A percentile compares a stretch with the other conserved stretches of the same genome.
Conservation (phyloP, 2,329 filamentous ascomycete species). For the Myriosclerotinia scirpicola region DNA sequence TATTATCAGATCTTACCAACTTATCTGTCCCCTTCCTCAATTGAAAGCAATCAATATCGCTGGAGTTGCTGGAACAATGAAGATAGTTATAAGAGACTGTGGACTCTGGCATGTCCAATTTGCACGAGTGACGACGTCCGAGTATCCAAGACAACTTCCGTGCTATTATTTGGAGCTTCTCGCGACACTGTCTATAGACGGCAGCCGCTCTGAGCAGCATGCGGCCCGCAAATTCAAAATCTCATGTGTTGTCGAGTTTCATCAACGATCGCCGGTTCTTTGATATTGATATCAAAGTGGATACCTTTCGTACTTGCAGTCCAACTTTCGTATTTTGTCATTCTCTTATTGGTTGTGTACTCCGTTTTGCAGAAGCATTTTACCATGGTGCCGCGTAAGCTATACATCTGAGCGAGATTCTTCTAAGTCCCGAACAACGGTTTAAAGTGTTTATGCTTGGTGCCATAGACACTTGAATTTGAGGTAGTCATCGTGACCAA, state of each 20-base stretch:
- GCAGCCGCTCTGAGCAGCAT: background rate
- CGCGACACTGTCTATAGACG: background rate
- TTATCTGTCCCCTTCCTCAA: background rate
- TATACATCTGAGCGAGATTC: background rate
- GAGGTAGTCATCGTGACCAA: too few species aligned
- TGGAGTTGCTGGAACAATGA: background rate
- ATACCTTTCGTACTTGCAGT: background rate
- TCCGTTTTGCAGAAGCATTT: background rate
- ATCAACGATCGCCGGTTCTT: too few species aligned
- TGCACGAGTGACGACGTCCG: background rate
- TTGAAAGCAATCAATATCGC: background rate
- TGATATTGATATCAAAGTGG: background rate
- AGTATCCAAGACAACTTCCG: background rate
- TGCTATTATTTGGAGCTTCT: background rate
- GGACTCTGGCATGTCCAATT: background rate
- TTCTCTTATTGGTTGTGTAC: background rate
- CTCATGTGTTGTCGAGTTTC: too few species aligned
- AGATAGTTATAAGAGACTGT: background rate
- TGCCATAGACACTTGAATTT: too few species aligned
- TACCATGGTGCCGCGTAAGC: background rate
- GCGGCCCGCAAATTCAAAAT: background rate
- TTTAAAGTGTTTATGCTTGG: too few species aligned
- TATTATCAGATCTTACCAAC: background rate
- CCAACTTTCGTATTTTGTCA: too few species aligned
- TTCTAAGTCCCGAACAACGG: background rate